Evolutionary conservation across 768 basidiomycete species (phyloP).

Genomic region (Xerocomus potaroensis): DNA sequence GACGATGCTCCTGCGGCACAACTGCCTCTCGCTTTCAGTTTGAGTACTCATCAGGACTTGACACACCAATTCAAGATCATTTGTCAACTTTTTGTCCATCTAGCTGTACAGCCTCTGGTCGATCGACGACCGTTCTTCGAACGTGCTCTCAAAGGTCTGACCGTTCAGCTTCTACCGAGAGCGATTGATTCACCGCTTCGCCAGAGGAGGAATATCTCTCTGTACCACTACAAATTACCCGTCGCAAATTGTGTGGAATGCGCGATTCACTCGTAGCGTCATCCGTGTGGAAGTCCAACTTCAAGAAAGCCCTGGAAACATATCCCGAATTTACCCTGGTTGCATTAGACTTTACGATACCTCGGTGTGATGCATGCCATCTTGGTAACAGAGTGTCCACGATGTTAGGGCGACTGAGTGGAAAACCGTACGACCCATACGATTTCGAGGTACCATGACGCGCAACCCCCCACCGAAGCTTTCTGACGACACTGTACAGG

Average conservation of each 20-base stretch:
- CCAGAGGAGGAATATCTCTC: constrained; percentile 69
- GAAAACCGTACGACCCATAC: constrained; percentile 62
- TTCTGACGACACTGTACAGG: constrained; percentile 10
- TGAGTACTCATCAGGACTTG: constrained; percentile 72
- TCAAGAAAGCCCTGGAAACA: constrained; percentile 58
- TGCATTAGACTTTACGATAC: constrained; percentile 50
- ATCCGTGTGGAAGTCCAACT: constrained; percentile 76
- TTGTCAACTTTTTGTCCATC: constrained; percentile 82
- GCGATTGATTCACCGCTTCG: neutral
- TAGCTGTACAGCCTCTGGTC: constrained; percentile 56
- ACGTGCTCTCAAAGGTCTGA: constrained; percentile 44
- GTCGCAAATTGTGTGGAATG: constrained; percentile 66
- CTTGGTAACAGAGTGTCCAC: constrained; percentile 68
- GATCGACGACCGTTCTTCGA: constrained; percentile 56
- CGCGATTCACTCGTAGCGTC: constrained; percentile 76
- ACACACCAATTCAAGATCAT: constrained; percentile 81
- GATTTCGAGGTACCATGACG: constrained; percentile 57
- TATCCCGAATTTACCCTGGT: constrained; percentile 62
- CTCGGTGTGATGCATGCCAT: constrained; percentile 80
- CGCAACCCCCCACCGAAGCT: neutral
- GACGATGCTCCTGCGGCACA: constrained; percentile 34
- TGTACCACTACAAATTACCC: constrained; percentile 60
- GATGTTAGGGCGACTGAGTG: constrained; percentile 55
- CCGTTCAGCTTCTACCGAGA: neutral
- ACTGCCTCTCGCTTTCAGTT: constrained; percentile 78